A percentile compares a stretch with the other conserved stretches of the same genome.
Conservation (phyloP, 306 rosid species). For the Medicago lupulina region DNA sequence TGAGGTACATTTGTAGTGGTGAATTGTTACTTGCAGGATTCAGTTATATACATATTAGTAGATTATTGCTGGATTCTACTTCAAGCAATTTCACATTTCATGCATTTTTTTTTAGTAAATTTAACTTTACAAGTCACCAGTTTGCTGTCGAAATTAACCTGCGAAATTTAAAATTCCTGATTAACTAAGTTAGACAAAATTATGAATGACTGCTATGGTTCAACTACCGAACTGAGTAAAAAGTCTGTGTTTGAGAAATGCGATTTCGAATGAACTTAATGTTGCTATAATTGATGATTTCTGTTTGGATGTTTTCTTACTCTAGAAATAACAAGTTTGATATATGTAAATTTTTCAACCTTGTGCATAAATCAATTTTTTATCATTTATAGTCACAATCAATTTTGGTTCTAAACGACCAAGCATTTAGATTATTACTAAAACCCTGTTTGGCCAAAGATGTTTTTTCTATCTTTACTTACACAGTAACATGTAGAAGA, state of each 20-base stretch:
- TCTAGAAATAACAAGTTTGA: too few species aligned
- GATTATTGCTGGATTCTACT: background rate
- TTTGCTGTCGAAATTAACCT: background rate
- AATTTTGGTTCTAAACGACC: too few species aligned
- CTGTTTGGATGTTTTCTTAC: background rate
- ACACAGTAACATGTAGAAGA: background rate
- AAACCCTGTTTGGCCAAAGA: too few species aligned
- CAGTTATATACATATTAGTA: background rate
- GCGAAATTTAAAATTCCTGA: background rate
- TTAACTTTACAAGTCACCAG: background rate
- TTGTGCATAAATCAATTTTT: too few species aligned
- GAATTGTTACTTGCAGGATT: conserved; percentile 26
- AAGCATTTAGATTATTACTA: too few species aligned
- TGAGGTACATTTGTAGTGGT: conserved; percentile 64
- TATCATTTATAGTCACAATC: too few species aligned
- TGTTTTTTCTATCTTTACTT: background rate
- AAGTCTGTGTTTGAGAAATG: background rate
- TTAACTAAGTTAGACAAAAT: background rate
- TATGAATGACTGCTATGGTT: background rate
- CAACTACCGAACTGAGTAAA: background rate
- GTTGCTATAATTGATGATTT: too few species aligned
- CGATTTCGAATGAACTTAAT: too few species aligned
- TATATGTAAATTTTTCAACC: too few species aligned
- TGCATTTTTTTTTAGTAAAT: background rate
- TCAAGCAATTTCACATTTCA: conserved; percentile 11